Evolutionary conservation across 208 protist species (phyloP).

Genomic region (Plasmodiophora brassicae): DNA sequence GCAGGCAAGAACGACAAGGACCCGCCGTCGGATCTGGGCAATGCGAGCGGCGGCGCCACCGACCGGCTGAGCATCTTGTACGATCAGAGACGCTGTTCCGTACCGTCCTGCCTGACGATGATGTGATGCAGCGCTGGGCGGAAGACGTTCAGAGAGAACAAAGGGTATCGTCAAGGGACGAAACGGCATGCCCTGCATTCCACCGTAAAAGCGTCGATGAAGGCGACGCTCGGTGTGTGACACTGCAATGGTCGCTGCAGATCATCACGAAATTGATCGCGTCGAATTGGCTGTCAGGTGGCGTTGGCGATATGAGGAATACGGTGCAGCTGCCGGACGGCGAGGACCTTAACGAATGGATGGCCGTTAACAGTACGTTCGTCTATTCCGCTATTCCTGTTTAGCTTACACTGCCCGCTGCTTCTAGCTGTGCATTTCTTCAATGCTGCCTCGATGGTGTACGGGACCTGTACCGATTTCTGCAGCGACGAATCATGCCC

Average conservation of each 20-base stretch:
- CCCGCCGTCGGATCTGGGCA: not conserved
- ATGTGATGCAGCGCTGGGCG: not conserved
- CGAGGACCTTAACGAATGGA: slow-evolving; percentile 92
- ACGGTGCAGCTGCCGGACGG: slow-evolving; percentile 60
- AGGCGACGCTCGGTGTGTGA: not conserved
- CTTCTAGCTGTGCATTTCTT: slow-evolving; percentile 90
- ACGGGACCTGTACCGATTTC: slow-evolving; percentile 96
- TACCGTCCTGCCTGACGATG: not conserved
- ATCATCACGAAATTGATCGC: not conserved
- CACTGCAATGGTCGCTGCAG: not conserved
- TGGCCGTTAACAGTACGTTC: slow-evolving; percentile 82
- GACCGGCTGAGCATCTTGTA: slow-evolving; percentile 3
- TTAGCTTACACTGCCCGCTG: not conserved
- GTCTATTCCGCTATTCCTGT: slow-evolving; percentile 28
- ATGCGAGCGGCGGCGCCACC: not conserved
- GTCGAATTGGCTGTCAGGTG: slow-evolving; percentile 3
- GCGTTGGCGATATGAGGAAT: slow-evolving; percentile 49
- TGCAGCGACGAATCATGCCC: slow-evolving; percentile 88
- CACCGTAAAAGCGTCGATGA: slow-evolving; percentile 6
- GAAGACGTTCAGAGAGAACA: slow-evolving; percentile 28
- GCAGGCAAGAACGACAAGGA: slow-evolving; percentile 2
- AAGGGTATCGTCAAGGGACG: not conserved
- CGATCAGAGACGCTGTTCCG: not conserved
- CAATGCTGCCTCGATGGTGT: slow-evolving; percentile 97
- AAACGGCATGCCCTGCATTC: not conserved